Base-by-base conservation (phyloP, 2,329 filamentous ascomycete species). In the Cyphellophora attinorum region DNA sequence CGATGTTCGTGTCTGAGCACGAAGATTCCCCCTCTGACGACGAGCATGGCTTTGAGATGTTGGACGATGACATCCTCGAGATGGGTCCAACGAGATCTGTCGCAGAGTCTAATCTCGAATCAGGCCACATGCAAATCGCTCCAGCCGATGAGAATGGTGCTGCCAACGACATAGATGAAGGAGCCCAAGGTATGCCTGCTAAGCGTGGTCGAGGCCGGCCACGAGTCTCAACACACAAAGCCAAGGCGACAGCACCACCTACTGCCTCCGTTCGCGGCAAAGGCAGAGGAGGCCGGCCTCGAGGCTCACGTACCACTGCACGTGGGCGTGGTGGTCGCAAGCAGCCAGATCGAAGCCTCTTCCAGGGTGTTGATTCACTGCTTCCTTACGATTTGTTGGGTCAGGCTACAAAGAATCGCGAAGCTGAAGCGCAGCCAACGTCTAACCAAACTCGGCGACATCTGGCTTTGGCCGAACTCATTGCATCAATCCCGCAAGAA, bases 401-500 rank as follows among this genome's bases (percentile, higher is more conserved):
- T n/a, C 29, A 31, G 12, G 16, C 19, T 18, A 16, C 18, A 5
- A 39, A 41, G 2, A 44, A 52, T 28, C 39, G 54, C 2, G 34
- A 55, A 6, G 35, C 35, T 16, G 49, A 51, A n/a, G 53, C 47
- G 3, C 49, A 54, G 31, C 55, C 52, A 11, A 37, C 17, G 2
- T 55, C 50, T 23, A 45, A 40, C 0, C 41, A 31, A 3, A 39
- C 23, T 3, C 38, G 36, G 4, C 40, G 56, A 28, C 54, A 51
- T 29, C 27, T 46, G 5, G 58, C 57, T n/a, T 35, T 62, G 2
- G 34, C 37, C 5, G 49, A 58, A 17, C 34, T 61, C 1, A 41
- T 61, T 27, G 49, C 48, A 1, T 52, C 36, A 31, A 51, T 60
- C 8, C 53, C 57, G 2, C 33, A 35, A 11, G 46, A 39, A 4